phyloP scores from a whole-genome alignment of 2,329 filamentous ascomycete genomes.

The Myriosclerotinia curreyana region DNA sequence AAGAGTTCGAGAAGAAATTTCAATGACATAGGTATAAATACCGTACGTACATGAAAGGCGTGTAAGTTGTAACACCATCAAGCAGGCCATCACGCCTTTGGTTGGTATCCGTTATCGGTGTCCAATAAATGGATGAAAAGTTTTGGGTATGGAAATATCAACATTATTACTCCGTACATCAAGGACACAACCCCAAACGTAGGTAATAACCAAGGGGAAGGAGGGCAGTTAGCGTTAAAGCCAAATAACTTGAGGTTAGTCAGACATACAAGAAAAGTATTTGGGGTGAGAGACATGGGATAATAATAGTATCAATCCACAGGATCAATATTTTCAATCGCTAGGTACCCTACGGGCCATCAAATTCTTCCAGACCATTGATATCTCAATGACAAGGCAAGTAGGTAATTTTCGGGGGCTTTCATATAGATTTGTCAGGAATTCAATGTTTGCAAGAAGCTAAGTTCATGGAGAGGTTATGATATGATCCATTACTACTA shows the following conservation, averaged over 20 bases:
- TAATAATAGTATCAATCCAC: neutral
- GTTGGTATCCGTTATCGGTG: neutral
- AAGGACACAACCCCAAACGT: too few species aligned
- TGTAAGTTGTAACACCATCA: neutral
- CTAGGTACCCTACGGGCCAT: neutral
- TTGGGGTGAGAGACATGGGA: too few species aligned
- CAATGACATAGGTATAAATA: too few species aligned
- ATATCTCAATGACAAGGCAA: too few species aligned
- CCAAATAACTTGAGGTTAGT: too few species aligned
- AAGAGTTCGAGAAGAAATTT: neutral
- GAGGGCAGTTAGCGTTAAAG: too few species aligned
- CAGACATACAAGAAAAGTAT: neutral
- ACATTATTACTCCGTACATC: too few species aligned
- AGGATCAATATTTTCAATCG: neutral
- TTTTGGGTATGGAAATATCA: too few species aligned
- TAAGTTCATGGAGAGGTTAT: neutral
- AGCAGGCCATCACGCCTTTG: neutral
- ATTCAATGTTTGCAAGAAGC: neutral
- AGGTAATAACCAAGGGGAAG: too few species aligned
- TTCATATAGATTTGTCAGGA: too few species aligned
- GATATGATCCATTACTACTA: neutral
- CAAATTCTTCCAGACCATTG: too few species aligned
- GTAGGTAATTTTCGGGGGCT: neutral
- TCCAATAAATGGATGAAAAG: slow-evolving; percentile 1
- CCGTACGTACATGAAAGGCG: slow-evolving; percentile 5